Base-by-base conservation (phyloP, 2,329 filamentous ascomycete species). In the Hortaea werneckii region DNA sequence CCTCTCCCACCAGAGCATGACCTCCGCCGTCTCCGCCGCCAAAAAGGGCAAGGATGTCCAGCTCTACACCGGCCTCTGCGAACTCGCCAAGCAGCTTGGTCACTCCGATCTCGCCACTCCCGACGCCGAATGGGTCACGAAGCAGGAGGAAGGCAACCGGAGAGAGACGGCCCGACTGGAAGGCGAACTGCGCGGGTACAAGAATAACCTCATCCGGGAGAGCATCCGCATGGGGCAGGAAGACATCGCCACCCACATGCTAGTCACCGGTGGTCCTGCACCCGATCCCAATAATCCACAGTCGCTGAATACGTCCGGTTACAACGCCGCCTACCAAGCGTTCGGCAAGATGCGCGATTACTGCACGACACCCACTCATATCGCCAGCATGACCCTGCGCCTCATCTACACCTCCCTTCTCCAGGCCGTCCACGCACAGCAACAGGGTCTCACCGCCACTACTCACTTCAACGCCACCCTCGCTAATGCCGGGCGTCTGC, bases 161-260 rank as follows among this genome's bases (percentile, higher is more conserved):
- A 68, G 71, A 1, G 84, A 94, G 64, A 82, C 82, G 1, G 73
- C 79, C 45, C 78, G 84, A n/a, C 72, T 96, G 45, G 87, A 95
- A 61, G 71, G 77, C 11, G 87, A 96, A 65, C 73, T 98, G 13
- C 89, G 88, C 65, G 83, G 83, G 1, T 96, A 96, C 67, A 95
- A 92, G 68, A 95, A 95, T 62, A 98, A 96, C 58, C 70, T 96
- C 38, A 88, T 98, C 58, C 95, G 95, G 64, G 92, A 98, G 69
- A 95, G 88, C 69, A 95, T 96, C 58, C 57, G 60, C 43, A 95
- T 96, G 81, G 90, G 87, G 39, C 85, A 95, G 58, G 88, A 95
- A 65, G 92, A 96, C 57, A 72, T 96, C 5, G 92, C 87, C 37
- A 80, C 79, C 50, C 88, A 95, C 66, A 83, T 84, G 51, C 86